Conservation (phyloP, 2,329 filamentous ascomycete genomes). For the Lomentospora prolificans region DNA sequence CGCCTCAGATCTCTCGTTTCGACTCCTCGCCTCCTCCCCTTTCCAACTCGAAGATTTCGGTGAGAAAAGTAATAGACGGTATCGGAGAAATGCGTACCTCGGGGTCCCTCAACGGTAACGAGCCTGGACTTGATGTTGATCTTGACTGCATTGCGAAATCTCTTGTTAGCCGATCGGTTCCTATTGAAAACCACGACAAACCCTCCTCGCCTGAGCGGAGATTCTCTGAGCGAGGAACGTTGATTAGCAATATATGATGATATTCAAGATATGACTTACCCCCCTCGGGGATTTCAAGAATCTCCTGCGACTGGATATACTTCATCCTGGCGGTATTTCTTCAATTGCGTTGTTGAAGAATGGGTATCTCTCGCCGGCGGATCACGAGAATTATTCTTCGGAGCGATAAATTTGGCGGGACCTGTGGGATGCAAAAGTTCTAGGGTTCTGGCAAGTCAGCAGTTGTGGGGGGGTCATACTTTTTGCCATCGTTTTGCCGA, state of each 20-base stretch:
- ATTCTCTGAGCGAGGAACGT: too few relatives aligned
- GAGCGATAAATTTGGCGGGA: constrained; percentile 20
- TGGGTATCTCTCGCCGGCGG: constrained; percentile 25
- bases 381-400: constrained; percentile 25
- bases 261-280: constrained; percentile 58
- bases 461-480: constrained; percentile 10
- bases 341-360: constrained; percentile 16
- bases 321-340: constrained; percentile 71
- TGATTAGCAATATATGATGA: constrained; percentile 8
- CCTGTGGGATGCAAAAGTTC: constrained; percentile 35
- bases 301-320: constrained; percentile 99
- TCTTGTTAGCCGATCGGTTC: constrained; percentile 19
- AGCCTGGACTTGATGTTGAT: constrained; percentile 93
- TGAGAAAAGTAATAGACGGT: neutral
- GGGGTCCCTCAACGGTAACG: constrained; percentile 94
- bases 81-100: constrained; percentile 48
- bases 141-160: constrained; percentile 60
- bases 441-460: constrained; percentile 22
- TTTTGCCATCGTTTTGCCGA: neutral
- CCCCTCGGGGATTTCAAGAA: constrained; percentile 90
- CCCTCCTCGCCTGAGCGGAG: too few relatives aligned
- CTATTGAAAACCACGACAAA: too few relatives aligned
- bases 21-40: neutral
- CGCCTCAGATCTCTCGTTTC: constrained; percentile 8
- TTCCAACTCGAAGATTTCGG: neutral